phyloP scores from a whole-genome alignment of 805 yeast genomes.

The Lachancea lanzarotensis region DNA sequence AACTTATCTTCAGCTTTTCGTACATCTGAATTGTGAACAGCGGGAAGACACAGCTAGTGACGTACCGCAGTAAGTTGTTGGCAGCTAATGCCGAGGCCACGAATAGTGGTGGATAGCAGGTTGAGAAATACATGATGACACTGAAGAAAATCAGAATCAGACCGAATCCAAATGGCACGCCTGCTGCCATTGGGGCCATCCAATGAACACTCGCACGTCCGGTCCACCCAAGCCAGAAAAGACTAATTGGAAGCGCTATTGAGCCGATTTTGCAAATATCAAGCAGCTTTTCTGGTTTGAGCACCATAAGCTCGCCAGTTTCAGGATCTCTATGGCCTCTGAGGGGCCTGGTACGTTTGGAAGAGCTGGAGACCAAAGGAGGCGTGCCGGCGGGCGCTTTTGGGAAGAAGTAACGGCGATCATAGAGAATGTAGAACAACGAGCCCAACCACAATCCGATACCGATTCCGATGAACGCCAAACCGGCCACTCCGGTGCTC shows the following conservation, averaged over 20 bases:
- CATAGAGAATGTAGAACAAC: conserved; percentile 42
- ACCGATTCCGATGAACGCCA: conserved; percentile 68
- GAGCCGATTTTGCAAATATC: conserved; percentile 62
- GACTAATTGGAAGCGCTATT: conserved; percentile 54
- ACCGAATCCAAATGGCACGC: conserved; percentile 73
- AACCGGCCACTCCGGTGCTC: conserved; percentile 56
- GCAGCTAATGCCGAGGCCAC: conserved; percentile 91
- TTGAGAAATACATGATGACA: conserved; percentile 59
- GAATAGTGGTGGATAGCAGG: conserved; percentile 64
- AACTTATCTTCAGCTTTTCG: conserved; percentile 57
- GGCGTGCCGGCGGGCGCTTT: conserved; percentile 56
- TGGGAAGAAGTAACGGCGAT: conserved; percentile 45
- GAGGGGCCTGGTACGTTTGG: conserved; percentile 23
- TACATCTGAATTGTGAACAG: conserved; percentile 83
- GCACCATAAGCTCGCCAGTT: conserved; percentile 48
- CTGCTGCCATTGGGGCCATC: conserved; percentile 72
- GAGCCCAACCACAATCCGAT: conserved; percentile 58
- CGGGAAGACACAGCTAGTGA: conserved; percentile 75
- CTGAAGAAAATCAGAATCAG: conserved; percentile 66
- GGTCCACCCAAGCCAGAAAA: conserved; percentile 84
- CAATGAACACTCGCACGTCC: conserved; percentile 56
- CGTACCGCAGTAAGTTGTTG: conserved; percentile 70
- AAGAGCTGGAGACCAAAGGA: conserved; percentile 34
- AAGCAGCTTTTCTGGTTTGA: conserved; percentile 56
- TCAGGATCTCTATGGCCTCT: conserved; percentile 42